These are phyloP conservation scores for Sporothrix phasma DNA, from an alignment of 2,329 filamentous ascomycete genomes.

Conservation along the genomic window DNA sequence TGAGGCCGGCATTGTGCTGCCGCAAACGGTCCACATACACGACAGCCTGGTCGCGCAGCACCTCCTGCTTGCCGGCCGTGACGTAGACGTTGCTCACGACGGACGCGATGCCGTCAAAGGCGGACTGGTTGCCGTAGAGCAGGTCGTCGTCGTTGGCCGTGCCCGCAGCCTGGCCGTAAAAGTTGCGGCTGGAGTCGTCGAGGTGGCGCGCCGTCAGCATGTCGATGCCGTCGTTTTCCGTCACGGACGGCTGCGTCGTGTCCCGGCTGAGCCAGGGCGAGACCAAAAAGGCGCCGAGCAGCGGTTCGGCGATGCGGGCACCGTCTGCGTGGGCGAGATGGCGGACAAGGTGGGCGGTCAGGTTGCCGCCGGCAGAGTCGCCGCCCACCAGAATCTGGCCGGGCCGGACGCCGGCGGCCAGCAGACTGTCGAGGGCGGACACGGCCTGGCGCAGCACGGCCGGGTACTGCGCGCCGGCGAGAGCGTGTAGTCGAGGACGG, in stretches of 20 bases:
- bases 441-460: not conserved
- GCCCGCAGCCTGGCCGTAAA: not conserved
- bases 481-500: not conserved
- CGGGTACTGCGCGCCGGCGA: not conserved
- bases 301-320: not conserved
- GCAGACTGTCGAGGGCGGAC: not conserved
- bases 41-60: not conserved
- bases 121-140: not conserved
- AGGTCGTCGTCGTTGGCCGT: not conserved
- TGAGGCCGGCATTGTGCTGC: not conserved
- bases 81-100: not conserved
- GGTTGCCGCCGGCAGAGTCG: not conserved
- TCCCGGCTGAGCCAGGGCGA: not conserved
- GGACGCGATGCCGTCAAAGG: not conserved
- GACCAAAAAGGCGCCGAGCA: not conserved
- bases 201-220: not conserved
- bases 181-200: not conserved
- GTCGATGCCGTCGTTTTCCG: not conserved
- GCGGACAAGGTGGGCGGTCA: not conserved
- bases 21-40: not conserved
- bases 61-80: not conserved
- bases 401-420: not conserved
- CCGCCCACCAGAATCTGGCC: not conserved
- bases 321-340: not conserved
- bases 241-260: not conserved